Percentiles rank a stretch among this genome's conserved stretches.
These are phyloP conservation scores for Taxawa tesnikishii DNA, from an alignment of 2,329 filamentous ascomycete species.

Conservation along the genomic window DNA sequence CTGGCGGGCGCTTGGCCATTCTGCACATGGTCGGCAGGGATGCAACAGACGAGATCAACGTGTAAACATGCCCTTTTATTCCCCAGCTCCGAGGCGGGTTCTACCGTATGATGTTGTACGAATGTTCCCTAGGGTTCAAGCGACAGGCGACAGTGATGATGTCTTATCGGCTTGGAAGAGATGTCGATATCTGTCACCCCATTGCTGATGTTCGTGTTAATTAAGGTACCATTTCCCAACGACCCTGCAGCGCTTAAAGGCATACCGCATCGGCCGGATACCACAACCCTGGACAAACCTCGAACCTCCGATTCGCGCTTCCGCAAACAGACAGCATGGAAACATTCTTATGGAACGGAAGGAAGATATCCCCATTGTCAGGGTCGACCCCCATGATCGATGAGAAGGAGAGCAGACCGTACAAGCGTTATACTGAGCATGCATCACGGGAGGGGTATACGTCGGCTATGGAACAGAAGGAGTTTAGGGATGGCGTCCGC, in stretches of 20 bases:
- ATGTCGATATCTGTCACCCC: conserved; percentile 4
- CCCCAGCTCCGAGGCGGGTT: conserved; percentile 22
- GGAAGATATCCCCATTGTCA: too few species aligned
- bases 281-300: conserved; percentile 44
- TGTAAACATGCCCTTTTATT: conserved; percentile 67
- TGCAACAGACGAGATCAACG: conserved; percentile 47
- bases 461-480: conserved; percentile 21
- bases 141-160: too few species aligned
- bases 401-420: conserved; percentile 2
- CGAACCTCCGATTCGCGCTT: conserved; percentile 41
- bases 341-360: too few species aligned
- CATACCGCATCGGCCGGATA: conserved; percentile 47
- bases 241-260: conserved; percentile 45
- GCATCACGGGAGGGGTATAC: conserved; percentile 19
- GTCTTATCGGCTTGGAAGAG: conserved; percentile 1
- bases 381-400: too few species aligned
- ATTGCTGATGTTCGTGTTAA: too few species aligned
- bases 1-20: conserved; percentile 50
- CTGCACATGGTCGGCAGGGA: conserved; percentile 57
- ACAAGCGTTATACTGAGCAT: conserved; percentile 4
- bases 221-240: conserved; percentile 46
- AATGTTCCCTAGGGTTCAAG: conserved; percentile 3
- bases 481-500: conserved; percentile 23
- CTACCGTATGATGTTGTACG: background rate
- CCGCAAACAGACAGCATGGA: background rate